A percentile compares a stretch with the other conserved stretches of the same genome.
Conservation (phyloP, 2,329 filamentous ascomycete genomes). For the Nemania diffusa region DNA sequence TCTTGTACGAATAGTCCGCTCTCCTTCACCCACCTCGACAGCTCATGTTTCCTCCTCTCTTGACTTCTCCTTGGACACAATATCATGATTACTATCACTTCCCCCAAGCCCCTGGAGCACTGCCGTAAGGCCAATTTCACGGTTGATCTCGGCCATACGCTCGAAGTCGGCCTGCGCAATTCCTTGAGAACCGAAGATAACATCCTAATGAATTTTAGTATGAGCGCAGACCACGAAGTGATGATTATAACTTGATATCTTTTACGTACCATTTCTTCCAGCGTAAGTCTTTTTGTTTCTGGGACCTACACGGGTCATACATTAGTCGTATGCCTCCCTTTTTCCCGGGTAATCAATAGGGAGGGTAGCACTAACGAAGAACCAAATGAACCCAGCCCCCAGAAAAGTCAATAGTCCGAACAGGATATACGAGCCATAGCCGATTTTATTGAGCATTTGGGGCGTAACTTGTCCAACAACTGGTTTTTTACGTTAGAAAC, state of each 20-base stretch:
- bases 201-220: constrained; percentile 58
- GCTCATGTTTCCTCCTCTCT: constrained; percentile 15
- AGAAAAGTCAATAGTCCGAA: constrained; percentile 73
- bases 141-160: constrained; percentile 78
- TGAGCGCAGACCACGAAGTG: neutral
- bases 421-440: constrained; percentile 77
- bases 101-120: constrained; percentile 49
- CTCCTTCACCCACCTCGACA: neutral
- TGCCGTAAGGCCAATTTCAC: constrained; percentile 71
- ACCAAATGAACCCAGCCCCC: constrained; percentile 70
- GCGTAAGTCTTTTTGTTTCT: constrained; percentile 70
- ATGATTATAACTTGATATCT: neutral
- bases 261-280: constrained; percentile 69
- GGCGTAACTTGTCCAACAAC: constrained; percentile 76
- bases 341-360: neutral
- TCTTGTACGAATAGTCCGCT: neutral
- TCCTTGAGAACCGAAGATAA: constrained; percentile 74
- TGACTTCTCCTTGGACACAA: constrained; percentile 40
- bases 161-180: constrained; percentile 73
- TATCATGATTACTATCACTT: constrained; percentile 40
- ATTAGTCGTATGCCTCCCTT: neutral
- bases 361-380: constrained; percentile 58
- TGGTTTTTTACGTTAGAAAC: constrained; percentile 51
- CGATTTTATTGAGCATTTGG: constrained; percentile 71
- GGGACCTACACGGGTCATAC: constrained; percentile 50